These are phyloP conservation scores for Verbena officinalis DNA, from an alignment of 257 asterid genomes.

Conservation along the genomic window DNA sequence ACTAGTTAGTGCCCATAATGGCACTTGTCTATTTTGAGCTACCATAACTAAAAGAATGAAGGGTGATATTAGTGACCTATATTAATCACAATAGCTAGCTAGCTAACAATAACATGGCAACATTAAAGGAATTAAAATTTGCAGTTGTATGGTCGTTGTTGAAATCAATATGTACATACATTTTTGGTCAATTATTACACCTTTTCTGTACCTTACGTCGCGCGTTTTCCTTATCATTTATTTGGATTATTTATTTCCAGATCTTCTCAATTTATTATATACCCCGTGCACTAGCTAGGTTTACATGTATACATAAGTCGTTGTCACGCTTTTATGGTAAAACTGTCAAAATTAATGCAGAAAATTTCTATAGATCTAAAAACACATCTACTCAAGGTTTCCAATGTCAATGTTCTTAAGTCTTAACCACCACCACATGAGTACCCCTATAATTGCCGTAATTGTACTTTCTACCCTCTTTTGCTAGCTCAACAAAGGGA, in stretches of 20 bases:
- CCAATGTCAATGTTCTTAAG: no score
- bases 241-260: neutral
- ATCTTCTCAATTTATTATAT: neutral
- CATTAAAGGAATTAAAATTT: neutral
- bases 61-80: neutral
- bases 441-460: no score
- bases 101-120: conserved; percentile 12
- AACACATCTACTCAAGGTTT: no score
- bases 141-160: conserved; percentile 16
- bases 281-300: neutral
- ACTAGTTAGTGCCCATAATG: conserved; percentile 14
- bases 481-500: no score
- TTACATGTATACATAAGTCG: no score
- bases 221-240: neutral
- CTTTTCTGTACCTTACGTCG: neutral
- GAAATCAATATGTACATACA: conserved; percentile 14
- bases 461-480: no score
- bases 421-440: no score
- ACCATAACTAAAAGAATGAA: conserved; percentile 12
- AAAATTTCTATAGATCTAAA: no score
- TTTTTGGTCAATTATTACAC: neutral
- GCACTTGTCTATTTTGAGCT: conserved; percentile 24
- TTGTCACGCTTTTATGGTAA: neutral
- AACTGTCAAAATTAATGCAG: no score
- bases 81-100: no score